These are phyloP conservation scores for Russula ochroleuca DNA, from an alignment of 768 basidiomycete genomes.

Conservation along the genomic window DNA sequence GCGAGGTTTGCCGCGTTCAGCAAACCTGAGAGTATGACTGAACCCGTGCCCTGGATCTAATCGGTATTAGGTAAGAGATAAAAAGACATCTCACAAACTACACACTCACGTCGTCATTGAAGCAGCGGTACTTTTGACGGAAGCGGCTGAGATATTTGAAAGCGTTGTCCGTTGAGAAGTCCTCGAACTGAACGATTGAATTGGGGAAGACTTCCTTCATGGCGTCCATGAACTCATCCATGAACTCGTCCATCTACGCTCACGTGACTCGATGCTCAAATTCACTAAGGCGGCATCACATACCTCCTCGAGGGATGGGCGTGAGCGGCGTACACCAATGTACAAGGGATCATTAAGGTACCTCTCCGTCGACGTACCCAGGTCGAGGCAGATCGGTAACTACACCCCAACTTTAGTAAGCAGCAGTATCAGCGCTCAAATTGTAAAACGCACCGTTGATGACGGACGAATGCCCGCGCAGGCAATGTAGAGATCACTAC, in stretches of 20 bases:
- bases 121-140: slow-evolving; percentile 68
- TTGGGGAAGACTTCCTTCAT: slow-evolving; percentile 73
- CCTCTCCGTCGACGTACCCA: slow-evolving; percentile 81
- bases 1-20: slow-evolving; percentile 83
- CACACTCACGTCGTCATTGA: slow-evolving; percentile 81
- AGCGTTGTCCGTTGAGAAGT: slow-evolving; percentile 90
- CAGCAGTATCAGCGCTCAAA: neutral
- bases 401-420: neutral
- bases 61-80: slow-evolving; percentile 1
- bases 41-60: slow-evolving; percentile 58
- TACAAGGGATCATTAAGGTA: slow-evolving; percentile 86
- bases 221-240: slow-evolving; percentile 91
- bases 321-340: slow-evolving; percentile 62
- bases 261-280: slow-evolving; percentile 42
- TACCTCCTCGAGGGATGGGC: slow-evolving; percentile 32
- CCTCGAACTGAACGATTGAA: slow-evolving; percentile 85
- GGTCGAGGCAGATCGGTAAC: slow-evolving; percentile 73
- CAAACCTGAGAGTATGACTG: slow-evolving; percentile 87
- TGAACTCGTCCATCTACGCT: slow-evolving; percentile 73
- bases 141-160: slow-evolving; percentile 79
- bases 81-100: no score
- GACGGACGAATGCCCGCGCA: slow-evolving; percentile 60
- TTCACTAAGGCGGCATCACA: neutral
- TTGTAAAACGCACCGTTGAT: slow-evolving; percentile 51
- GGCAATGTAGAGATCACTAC: slow-evolving; percentile 14